These are phyloP conservation scores for Setaria italica DNA, from an alignment of 202 grass and related monocot species.

Conservation along the genomic window DNA sequence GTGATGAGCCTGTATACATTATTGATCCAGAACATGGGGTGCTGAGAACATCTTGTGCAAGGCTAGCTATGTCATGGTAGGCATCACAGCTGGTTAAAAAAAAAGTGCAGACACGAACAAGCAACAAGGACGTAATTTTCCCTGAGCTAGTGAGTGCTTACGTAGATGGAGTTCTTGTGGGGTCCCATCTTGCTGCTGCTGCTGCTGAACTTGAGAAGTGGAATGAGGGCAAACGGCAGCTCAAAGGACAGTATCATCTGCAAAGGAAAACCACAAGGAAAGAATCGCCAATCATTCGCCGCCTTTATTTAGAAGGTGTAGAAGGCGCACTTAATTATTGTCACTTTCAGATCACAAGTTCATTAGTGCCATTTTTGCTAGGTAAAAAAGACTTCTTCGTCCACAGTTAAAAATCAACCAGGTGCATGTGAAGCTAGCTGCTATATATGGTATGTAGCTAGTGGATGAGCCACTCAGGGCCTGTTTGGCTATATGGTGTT, in stretches of 20 bases:
- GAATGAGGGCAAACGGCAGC: slow-evolving; percentile 67
- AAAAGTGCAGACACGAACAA: slow-evolving; percentile 9
- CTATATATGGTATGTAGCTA: not conserved
- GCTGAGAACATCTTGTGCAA: slow-evolving; percentile 1
- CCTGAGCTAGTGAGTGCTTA: slow-evolving; percentile 26
- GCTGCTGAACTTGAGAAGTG: slow-evolving; percentile 98
- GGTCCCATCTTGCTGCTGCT: slow-evolving; percentile 85
- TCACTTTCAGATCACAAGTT: slow-evolving; percentile 11
- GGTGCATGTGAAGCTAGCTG: not conserved
- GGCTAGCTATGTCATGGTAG: not conserved
- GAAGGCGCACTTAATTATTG: not conserved
- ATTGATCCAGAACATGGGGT: slow-evolving; percentile 42
- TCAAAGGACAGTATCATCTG: slow-evolving; percentile 60
- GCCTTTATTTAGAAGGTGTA: not conserved
- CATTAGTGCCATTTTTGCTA: slow-evolving; percentile 12
- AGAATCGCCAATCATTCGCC: not conserved
- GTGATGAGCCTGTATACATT: not conserved
- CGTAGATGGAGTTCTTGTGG: slow-evolving; percentile 61
- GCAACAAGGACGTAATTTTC: not conserved
- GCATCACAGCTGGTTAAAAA: not conserved
- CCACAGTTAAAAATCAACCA: not conserved
- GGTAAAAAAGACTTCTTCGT: not conserved
- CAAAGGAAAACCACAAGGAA: not conserved
- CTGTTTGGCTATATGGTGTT: too few relatives aligned
- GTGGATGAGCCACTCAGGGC: slow-evolving; percentile 36